Evolutionary conservation across 306 rosid genomes (phyloP).

Genomic region (Gastrolobium villosum): DNA sequence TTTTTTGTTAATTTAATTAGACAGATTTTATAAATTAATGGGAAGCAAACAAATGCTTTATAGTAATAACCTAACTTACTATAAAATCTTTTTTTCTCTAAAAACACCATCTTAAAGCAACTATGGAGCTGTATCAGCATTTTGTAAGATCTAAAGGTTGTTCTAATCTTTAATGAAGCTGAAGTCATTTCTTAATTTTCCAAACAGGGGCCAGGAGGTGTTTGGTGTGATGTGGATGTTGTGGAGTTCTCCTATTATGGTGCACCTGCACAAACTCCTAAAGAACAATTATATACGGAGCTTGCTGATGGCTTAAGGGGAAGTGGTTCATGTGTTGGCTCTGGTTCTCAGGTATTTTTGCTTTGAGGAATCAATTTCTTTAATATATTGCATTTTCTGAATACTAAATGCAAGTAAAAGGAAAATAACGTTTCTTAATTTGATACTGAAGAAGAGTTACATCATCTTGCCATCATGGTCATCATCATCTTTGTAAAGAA

Average conservation of each 20-base stretch:
- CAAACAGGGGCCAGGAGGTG: slow-evolving; percentile 98
- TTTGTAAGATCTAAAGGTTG: slow-evolving; percentile 23
- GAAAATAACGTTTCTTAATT: slow-evolving; percentile 25
- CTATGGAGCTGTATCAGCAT: not conserved
- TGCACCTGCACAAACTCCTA: slow-evolving; percentile 92
- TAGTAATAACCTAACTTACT: slow-evolving; percentile 4
- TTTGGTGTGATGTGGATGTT: slow-evolving; percentile 99
- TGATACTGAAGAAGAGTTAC: slow-evolving; percentile 26
- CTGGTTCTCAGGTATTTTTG: slow-evolving; percentile 95
- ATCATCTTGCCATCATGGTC: slow-evolving; percentile 23
- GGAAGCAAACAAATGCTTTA: slow-evolving; percentile 23
- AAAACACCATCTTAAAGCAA: slow-evolving; percentile 16
- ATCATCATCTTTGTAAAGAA: not conserved
- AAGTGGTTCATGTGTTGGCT: slow-evolving; percentile 83
- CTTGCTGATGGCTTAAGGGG: slow-evolving; percentile 96
- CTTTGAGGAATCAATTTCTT: slow-evolving; percentile 44
- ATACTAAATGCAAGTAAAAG: slow-evolving; percentile 27
- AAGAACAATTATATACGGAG: slow-evolving; percentile 90
- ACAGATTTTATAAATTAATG: not conserved
- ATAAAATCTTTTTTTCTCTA: slow-evolving; percentile 22
- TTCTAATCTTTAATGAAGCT: not conserved
- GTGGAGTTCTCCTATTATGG: slow-evolving; percentile 97
- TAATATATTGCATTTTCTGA: slow-evolving; percentile 29
- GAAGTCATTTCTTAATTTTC: slow-evolving; percentile 47
- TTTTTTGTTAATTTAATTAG: slow-evolving; percentile 15